Evolutionary conservation across 768 basidiomycete species (phyloP).

Genomic region (Melanogaster broomeanus): DNA sequence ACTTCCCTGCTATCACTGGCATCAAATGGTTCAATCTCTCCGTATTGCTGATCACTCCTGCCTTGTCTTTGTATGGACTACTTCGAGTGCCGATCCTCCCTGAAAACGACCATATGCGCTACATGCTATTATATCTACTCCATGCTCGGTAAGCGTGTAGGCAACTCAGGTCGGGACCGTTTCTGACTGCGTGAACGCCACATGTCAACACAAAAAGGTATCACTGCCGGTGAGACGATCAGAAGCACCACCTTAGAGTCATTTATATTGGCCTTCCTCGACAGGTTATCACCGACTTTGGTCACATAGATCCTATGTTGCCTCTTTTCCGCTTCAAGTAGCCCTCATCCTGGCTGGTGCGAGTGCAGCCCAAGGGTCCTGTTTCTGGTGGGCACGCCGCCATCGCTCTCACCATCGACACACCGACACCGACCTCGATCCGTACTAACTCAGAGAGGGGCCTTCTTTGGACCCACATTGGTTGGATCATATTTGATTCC

Average conservation of each 20-base stretch:
- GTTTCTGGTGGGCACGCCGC: conserved; percentile 84
- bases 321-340: conserved; percentile 67
- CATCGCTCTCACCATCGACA: conserved; percentile 85
- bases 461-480: conserved; percentile 76
- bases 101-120: conserved; percentile 61
- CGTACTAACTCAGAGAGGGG: conserved; percentile 81
- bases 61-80: conserved; percentile 69
- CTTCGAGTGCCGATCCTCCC: conserved; percentile 45
- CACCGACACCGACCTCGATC: conserved; percentile 86
- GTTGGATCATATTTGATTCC: conserved; percentile 85
- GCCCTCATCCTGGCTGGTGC: conserved; percentile 73
- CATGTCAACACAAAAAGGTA: conserved; percentile 40
- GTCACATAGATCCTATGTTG: conserved; percentile 85
- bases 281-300: conserved; percentile 82
- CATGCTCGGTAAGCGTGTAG: conserved; percentile 64
- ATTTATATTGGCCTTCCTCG: conserved; percentile 4
- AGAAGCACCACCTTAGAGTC: neutral
- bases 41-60: conserved; percentile 70
- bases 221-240: conserved; percentile 45
- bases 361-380: conserved; percentile 85
- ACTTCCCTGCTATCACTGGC: conserved; percentile 52
- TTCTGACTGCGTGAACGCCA: conserved; percentile 15
- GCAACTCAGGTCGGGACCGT: neutral
- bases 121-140: conserved; percentile 80
- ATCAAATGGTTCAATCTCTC: conserved; percentile 79